Evolutionary conservation across 2,329 filamentous ascomycete species (phyloP).

Genomic region (Knufia fluminis): DNA sequence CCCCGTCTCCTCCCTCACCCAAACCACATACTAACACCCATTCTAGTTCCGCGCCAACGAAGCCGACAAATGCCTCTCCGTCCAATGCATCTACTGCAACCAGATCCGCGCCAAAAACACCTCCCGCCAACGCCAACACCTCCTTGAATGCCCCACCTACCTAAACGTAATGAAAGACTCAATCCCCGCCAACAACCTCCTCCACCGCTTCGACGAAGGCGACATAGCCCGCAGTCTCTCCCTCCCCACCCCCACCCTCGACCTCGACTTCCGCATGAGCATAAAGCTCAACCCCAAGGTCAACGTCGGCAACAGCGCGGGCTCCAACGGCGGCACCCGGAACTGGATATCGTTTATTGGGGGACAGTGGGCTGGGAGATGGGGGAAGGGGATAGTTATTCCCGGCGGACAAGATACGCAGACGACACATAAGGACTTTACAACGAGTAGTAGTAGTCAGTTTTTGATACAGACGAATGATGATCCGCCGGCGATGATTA

Average conservation of each 20-base stretch:
- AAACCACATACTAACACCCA: not conserved
- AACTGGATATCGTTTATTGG: constrained; percentile 45
- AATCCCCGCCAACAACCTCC: constrained; percentile 43
- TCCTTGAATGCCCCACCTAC: constrained; percentile 42
- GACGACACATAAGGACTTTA: constrained; percentile 39
- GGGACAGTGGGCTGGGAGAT: constrained; percentile 44
- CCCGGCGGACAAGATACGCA: constrained; percentile 44
- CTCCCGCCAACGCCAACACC: constrained; percentile 41
- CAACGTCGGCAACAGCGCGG: constrained; percentile 37
- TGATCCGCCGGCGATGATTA: constrained; percentile 42
- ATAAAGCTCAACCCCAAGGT: constrained; percentile 45
- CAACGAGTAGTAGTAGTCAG: constrained; percentile 36
- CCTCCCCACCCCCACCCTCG: constrained; percentile 39
- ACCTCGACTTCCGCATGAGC: constrained; percentile 46
- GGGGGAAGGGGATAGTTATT: constrained; percentile 44
- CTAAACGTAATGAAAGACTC: constrained; percentile 45
- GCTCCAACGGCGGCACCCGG: constrained; percentile 33
- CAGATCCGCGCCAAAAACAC: constrained; percentile 43
- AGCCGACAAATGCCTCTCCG: constrained; percentile 35
- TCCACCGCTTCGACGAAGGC: constrained; percentile 42
- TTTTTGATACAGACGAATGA: constrained; percentile 44
- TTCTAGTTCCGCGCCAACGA: constrained; percentile 17
- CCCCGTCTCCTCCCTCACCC: not conserved
- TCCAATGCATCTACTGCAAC: constrained; percentile 44
- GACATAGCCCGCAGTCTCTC: constrained; percentile 40